Evolutionary conservation across 116 monocot species (phyloP), one percentile per base, ranked within the genome.

Genomic region (Cymodocea nodosa): DNA sequence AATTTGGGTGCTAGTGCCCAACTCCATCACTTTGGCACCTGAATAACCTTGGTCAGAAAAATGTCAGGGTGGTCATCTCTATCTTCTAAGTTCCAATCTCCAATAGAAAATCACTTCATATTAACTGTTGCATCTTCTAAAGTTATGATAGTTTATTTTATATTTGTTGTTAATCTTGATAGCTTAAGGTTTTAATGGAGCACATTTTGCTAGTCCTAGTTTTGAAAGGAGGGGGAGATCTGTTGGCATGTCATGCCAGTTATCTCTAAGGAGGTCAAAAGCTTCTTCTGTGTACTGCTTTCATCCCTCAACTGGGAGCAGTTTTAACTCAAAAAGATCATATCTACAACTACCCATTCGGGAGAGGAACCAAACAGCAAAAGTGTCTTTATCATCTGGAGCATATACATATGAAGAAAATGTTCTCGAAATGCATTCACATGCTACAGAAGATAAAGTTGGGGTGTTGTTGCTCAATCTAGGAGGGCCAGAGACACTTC

Each of bases 381-480:
- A 72, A 70, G 50, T 74, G 19, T 77, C 66, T 76, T 74, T 30
- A 66, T 80, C 85, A 15, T 60, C 81, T 50, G 78, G 77, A 60
- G 62, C 71, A 57, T 72, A 66, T 63, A 64, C 77, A 19, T 81
- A 77, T 70, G 75, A 77, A 76, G 83, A 71, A 57, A 69, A 68
- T 44, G 0, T 65, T 67, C 9, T 60, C n/a, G 70, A 67, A n/a
- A 52, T 68, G 56, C 59, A 73, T 65, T 63, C 72, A 10, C 73
- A 71, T 64, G 68, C 71, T 59, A 74, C 73, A 57, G 59, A 81
- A 72, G 95, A 90, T 61, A 87, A 76, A 57, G 66, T 90, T 72
- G 90, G 90, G 35, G 95, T 95, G 66, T 68, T 95, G 62, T 72
- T 90, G 50, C 72, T 90, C 61, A 95, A 95, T 64, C 90, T 95